phyloP scores from a whole-genome alignment of 2,329 filamentous ascomycete genomes.

The Nemania sp. region DNA sequence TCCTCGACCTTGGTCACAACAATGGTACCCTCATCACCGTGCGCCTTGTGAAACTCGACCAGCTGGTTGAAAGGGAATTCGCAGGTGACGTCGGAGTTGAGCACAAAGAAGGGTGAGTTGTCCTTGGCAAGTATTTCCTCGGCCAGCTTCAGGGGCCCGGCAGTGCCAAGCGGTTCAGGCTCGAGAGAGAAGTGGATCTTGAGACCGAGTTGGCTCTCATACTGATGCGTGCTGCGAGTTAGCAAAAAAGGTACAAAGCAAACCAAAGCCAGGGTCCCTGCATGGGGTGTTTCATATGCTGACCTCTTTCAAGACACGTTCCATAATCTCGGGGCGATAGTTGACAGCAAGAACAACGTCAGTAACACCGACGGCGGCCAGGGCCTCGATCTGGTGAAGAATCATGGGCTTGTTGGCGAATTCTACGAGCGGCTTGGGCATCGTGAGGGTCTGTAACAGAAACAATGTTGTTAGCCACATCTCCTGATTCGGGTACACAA shows the following conservation, averaged over 20 bases:
- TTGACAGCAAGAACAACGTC: constrained; percentile 98
- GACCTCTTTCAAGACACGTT: constrained; percentile 87
- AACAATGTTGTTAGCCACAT: constrained; percentile 27
- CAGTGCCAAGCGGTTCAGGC: constrained; percentile 91
- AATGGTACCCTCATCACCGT: constrained; percentile 96
- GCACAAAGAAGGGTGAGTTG: constrained; percentile 93
- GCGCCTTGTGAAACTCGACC: constrained; percentile 86
- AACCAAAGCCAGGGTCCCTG: constrained; percentile 12
- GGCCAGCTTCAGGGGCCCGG: constrained; percentile 92
- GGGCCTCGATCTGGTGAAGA: constrained; percentile 92
- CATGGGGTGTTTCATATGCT: constrained; percentile 37
- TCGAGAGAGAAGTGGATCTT: constrained; percentile 98
- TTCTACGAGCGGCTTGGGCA: constrained; percentile 96
- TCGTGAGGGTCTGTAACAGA: constrained; percentile 78
- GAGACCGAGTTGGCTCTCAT: constrained; percentile 89
- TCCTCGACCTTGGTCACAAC: constrained; percentile 99
- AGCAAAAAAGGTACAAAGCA: constrained; percentile 25
- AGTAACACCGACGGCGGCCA: constrained; percentile 91
- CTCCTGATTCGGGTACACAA: not conserved
- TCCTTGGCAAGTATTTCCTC: constrained; percentile 92
- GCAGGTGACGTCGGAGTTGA: constrained; percentile 98
- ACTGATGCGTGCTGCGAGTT: constrained; percentile 54
- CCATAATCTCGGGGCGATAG: constrained; percentile 98
- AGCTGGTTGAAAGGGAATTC: constrained; percentile 94
- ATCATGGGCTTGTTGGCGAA: constrained; percentile 99